Conservation (phyloP, 768 basidiomycete species). For the Trametopsis cervina region DNA sequence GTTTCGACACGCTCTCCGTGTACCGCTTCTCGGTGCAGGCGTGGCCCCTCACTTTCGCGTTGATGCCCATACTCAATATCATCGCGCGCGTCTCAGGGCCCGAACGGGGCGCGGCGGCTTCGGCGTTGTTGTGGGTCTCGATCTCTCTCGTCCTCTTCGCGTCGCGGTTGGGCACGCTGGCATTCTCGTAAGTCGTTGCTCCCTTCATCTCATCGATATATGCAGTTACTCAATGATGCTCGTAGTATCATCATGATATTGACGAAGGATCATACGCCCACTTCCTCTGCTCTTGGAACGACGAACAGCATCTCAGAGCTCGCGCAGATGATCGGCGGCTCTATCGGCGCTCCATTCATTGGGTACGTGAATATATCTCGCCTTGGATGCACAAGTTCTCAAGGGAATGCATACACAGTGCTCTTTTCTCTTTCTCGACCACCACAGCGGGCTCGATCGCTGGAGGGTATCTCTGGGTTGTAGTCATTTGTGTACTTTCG, state of each 20-base stretch:
- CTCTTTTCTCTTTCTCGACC: conserved; percentile 23
- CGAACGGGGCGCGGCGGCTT: conserved; percentile 19
- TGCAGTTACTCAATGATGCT: not conserved
- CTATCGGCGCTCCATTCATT: conserved; percentile 23
- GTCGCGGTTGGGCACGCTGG: conserved; percentile 39
- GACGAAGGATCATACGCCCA: conserved; percentile 24
- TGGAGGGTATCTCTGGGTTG: conserved; percentile 22
- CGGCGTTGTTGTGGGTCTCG: conserved; percentile 42
- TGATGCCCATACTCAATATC: conserved; percentile 43
- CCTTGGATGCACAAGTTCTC: not conserved
- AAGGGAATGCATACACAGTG: conserved; percentile 7
- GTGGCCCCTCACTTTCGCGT: conserved; percentile 47
- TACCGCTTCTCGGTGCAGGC: conserved; percentile 46
- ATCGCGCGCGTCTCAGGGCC: conserved; percentile 32
- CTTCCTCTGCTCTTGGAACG: conserved; percentile 22
- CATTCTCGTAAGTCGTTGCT: conserved; percentile 41
- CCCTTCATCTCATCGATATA: not conserved
- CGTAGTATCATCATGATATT: conserved; percentile 27
- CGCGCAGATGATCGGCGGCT: conserved; percentile 22
- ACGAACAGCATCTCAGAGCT: conserved; percentile 28
- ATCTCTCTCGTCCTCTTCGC: conserved; percentile 39
- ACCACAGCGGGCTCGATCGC: conserved; percentile 8
- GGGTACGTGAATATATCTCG: conserved; percentile 9
- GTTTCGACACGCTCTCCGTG: conserved; percentile 37
- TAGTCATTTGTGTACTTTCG: conserved; percentile 17